Base-by-base conservation (phyloP, 2,329 filamentous ascomycete species). In the Reticulascus tulasneorum region DNA sequence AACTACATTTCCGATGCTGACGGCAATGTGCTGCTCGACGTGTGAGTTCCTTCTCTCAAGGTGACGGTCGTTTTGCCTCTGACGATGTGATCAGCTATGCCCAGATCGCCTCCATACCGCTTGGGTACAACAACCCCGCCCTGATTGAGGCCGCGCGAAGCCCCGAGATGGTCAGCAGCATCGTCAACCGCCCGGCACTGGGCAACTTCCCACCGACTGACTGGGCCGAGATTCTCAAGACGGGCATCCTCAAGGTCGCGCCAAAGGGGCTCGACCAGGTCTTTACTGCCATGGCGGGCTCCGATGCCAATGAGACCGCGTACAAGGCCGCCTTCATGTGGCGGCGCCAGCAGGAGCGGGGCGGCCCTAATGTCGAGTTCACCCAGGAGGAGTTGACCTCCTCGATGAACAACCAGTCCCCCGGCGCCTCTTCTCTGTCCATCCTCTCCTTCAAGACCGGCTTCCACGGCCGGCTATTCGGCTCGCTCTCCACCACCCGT, bases 321-420 rank as follows among this genome's bases (percentile, higher is more conserved):
- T 95, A 88, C 77, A 95, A 95, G 69, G 89, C 89, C 8, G 89
- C 90, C 32, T 95, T 95, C 69, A 95, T 95, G 82, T 94, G 84
- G 75, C 82, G 84, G 55, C 81, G 86, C 31, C 85, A 88, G 62
- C 74, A 80, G 46, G 79, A 93, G 64, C 86, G 90, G 44, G 88
- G 88, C 48, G 87, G 87, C 7, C 69, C 78, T 29, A 62, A 82
- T 23, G 84, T 82, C 37, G 86, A 91, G 39, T 94, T 94, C 69
- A 86, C 84, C 22, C 65, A 79, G 34, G 79, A 86, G 53, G 90
- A 95, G 63, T 71, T 90, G 42, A 58, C 68, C 29, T 82, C 79
- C 9, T 71, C 78, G 53, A 94, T 95, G 89, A 71, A 77, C 60
- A 95, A 95, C 71, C 64, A 87, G 55, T 45, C 74, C 6, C 89